Evolutionary conservation across 2,329 filamentous ascomycete genomes (phyloP).

Genomic region (Scorias spongiosa): DNA sequence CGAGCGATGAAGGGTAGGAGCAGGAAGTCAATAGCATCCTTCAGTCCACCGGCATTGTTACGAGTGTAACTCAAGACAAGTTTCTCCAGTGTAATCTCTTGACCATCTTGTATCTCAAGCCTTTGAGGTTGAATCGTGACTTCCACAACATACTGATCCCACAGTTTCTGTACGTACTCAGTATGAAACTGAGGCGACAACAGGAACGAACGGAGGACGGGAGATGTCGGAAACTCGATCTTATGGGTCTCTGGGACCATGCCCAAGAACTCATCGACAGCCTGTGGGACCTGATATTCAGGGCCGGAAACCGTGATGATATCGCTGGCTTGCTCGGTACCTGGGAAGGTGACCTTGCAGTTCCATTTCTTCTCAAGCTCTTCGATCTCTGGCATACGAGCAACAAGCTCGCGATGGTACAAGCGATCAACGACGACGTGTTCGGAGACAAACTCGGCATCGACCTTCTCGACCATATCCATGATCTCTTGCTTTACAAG

Average conservation of each 20-base stretch:
- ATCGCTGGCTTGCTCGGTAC: slow-evolving; percentile 92
- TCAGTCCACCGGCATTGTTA: slow-evolving; percentile 89
- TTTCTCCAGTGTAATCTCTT: slow-evolving; percentile 28
- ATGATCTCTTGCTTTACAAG: slow-evolving; percentile 97
- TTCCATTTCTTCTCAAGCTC: slow-evolving; percentile 98
- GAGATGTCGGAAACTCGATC: slow-evolving; percentile 62
- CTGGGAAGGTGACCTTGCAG: slow-evolving; percentile 97
- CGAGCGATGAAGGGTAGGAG: slow-evolving; percentile 73
- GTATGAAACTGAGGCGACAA: slow-evolving; percentile 65
- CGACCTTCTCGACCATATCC: slow-evolving; percentile 96
- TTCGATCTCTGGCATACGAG: slow-evolving; percentile 76
- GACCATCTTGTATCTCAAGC: slow-evolving; percentile 26
- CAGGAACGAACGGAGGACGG: slow-evolving; percentile 66
- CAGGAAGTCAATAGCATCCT: slow-evolving; percentile 91
- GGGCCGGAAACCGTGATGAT: slow-evolving; percentile 90
- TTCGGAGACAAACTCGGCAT: slow-evolving; percentile 92
- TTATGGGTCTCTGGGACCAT: slow-evolving; percentile 98
- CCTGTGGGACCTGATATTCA: slow-evolving; percentile 95
- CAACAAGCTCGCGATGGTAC: slow-evolving; percentile 86
- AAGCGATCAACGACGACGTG: slow-evolving; percentile 86
- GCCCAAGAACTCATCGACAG: slow-evolving; percentile 87
- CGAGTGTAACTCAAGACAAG: slow-evolving; percentile 58
- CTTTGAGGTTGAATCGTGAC: slow-evolving; percentile 49
- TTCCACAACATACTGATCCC: slow-evolving; percentile 82
- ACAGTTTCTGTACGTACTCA: slow-evolving; percentile 70